Evolutionary conservation across 257 asterid genomes (phyloP).

Genomic region (Gynochthodes officinalis): DNA sequence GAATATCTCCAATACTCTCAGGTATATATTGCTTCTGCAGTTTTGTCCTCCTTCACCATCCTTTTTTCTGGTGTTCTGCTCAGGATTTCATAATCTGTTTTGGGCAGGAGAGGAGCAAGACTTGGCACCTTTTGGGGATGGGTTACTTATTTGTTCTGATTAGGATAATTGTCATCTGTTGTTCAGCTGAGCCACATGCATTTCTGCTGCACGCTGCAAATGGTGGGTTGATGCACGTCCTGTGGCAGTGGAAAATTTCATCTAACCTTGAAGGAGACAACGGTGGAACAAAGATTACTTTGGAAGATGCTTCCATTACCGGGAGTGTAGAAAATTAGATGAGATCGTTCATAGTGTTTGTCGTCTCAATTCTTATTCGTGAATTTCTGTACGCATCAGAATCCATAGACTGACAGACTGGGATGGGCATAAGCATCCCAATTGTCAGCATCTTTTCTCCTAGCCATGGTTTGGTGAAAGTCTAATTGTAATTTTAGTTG

Average conservation of each 20-base stretch:
- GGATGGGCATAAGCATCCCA: no score
- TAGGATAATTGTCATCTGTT: conserved; percentile 30
- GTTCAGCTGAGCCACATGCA: conserved; percentile 26
- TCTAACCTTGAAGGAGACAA: conserved; percentile 24
- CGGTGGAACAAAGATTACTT: conserved; percentile 6
- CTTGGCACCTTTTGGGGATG: conserved; percentile 35
- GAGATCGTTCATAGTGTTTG: not conserved
- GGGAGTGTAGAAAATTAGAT: not conserved
- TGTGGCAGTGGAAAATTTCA: conserved; percentile 44
- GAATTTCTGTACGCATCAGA: not conserved
- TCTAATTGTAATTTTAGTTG: not conserved
- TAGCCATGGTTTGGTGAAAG: not conserved
- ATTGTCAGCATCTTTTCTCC: no score
- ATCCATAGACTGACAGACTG: no score
- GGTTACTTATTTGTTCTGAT: conserved; percentile 45
- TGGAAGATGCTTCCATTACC: conserved; percentile 20
- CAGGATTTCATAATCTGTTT: conserved; percentile 13
- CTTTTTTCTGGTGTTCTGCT: not conserved
- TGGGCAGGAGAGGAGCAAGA: conserved; percentile 40
- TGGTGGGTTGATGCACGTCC: conserved; percentile 60
- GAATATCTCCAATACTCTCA: conserved; percentile 32
- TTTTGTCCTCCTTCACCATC: not conserved
- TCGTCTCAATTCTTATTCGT: not conserved
- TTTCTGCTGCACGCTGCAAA: conserved; percentile 52
- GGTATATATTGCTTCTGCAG: conserved; percentile 28